Evolutionary conservation across 2,329 filamentous ascomycete genomes (phyloP).

Genomic region (Sporothrix mexicana): DNA sequence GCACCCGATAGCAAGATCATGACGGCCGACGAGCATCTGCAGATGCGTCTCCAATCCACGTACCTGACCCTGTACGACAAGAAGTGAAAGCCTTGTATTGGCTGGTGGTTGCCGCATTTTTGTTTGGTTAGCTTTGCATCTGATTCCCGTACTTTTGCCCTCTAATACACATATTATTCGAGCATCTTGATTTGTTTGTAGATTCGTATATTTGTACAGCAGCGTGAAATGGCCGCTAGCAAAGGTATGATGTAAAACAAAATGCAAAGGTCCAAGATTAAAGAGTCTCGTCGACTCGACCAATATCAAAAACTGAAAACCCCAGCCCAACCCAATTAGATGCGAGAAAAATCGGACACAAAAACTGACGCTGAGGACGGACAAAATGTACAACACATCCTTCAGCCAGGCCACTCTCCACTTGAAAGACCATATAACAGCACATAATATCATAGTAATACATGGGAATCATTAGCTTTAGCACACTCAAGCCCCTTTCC

Average conservation of each 20-base stretch:
- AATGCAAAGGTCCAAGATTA: conserved; percentile 16
- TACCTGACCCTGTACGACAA: conserved; percentile 61
- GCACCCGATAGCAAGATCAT: conserved; percentile 54
- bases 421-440: background rate
- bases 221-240: background rate
- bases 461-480: conserved; percentile 16
- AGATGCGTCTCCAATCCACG: conserved; percentile 64
- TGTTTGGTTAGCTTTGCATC: background rate
- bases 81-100: background rate
- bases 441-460: conserved; percentile 1
- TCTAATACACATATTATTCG: too few species aligned
- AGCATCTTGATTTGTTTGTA: background rate
- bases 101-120: background rate
- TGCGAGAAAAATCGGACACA: background rate
- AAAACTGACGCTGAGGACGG: background rate
- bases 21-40: conserved; percentile 68
- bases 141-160: background rate
- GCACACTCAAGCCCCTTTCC: conserved; percentile 6
- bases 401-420: background rate
- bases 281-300: background rate
- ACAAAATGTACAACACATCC: background rate
- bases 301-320: conserved; percentile 9
- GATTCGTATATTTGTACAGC: background rate
- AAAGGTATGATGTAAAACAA: background rate
- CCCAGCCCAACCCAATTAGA: background rate